phyloP scores from a whole-genome alignment of 371 early-diverging fungal species.

The Mucor lusitanicus region DNA sequence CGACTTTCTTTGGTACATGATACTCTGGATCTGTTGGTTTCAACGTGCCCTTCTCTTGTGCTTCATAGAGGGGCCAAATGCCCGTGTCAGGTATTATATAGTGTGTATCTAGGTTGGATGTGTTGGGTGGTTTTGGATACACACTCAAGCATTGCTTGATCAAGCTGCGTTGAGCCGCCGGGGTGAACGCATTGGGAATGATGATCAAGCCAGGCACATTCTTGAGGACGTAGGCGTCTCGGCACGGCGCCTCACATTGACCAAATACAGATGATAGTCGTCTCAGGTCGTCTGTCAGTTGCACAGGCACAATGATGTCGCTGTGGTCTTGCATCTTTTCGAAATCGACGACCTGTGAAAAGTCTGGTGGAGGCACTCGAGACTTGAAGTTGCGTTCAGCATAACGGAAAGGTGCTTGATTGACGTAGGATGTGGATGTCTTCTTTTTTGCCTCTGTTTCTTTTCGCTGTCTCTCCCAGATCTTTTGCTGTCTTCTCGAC shows the following conservation, averaged over 20 bases:
- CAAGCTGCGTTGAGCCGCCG: conserved; percentile 63
- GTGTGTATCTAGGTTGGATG: conserved; percentile 85
- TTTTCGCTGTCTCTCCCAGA: conserved; percentile 33
- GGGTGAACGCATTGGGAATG: conserved; percentile 73
- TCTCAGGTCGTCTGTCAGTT: conserved; percentile 23
- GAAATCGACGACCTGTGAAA: conserved; percentile 60
- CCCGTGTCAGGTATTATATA: conserved; percentile 71
- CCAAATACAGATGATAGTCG: conserved; percentile 24
- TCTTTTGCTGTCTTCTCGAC: conserved; percentile 48
- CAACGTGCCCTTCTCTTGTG: conserved; percentile 21
- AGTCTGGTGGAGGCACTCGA: conserved; percentile 58
- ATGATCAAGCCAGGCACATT: conserved; percentile 55
- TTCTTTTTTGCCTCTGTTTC: conserved; percentile 29
- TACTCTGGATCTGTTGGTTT: conserved; percentile 26
- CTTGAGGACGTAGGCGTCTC: conserved; percentile 22
- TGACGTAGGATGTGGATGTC: conserved; percentile 36
- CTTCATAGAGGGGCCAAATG: conserved; percentile 63
- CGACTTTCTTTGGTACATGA: conserved; percentile 18
- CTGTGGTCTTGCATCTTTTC: conserved; percentile 18
- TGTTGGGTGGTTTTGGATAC: conserved; percentile 74
- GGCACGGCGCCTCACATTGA: background rate
- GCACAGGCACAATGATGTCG: conserved; percentile 31
- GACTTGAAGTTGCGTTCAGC: conserved; percentile 75
- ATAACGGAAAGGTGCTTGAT: conserved; percentile 78
- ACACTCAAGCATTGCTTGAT: conserved; percentile 66